Conservation (phyloP, 345 rosid genomes). For the Populus ilicifolia region DNA sequence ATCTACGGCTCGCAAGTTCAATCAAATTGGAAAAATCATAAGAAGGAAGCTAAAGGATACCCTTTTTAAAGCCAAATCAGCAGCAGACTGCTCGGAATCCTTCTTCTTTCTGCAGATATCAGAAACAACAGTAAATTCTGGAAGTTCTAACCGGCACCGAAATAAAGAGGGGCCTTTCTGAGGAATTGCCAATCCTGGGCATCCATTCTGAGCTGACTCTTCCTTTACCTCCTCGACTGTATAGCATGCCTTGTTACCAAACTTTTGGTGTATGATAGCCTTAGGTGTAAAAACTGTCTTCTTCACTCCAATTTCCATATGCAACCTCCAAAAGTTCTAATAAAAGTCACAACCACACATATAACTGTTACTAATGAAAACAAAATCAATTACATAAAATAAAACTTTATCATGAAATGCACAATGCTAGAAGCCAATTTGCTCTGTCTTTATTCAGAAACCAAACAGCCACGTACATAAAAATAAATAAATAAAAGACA, state of each 20-base stretch:
- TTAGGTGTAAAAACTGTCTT: conserved; percentile 63
- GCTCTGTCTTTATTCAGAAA: no score
- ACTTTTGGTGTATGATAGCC: conserved; percentile 67
- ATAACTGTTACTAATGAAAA: background rate
- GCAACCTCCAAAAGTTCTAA: conserved; percentile 2
- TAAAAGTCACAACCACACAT: background rate
- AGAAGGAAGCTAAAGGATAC: conserved; percentile 31
- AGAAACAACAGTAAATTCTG: conserved; percentile 59
- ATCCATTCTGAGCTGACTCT: conserved; percentile 55
- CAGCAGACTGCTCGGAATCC: conserved; percentile 92
- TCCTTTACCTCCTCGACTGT: conserved; percentile 57
- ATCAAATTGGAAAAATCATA: no score
- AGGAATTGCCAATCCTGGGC: conserved; percentile 77
- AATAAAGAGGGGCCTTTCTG: conserved; percentile 74
- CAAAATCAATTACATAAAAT: background rate
- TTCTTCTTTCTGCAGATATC: conserved; percentile 66
- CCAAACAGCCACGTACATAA: background rate
- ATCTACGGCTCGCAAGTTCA: background rate
- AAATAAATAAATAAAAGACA: background rate
- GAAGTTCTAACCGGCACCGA: conserved; percentile 78
- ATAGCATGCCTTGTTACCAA: conserved; percentile 62
- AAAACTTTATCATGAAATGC: background rate
- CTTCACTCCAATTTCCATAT: conserved; percentile 38
- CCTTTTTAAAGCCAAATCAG: conserved; percentile 75
- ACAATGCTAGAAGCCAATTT: background rate